These are phyloP conservation scores for Saussurea involucrata DNA, from an alignment of 129 eudicot species.

Conservation along the genomic window DNA sequence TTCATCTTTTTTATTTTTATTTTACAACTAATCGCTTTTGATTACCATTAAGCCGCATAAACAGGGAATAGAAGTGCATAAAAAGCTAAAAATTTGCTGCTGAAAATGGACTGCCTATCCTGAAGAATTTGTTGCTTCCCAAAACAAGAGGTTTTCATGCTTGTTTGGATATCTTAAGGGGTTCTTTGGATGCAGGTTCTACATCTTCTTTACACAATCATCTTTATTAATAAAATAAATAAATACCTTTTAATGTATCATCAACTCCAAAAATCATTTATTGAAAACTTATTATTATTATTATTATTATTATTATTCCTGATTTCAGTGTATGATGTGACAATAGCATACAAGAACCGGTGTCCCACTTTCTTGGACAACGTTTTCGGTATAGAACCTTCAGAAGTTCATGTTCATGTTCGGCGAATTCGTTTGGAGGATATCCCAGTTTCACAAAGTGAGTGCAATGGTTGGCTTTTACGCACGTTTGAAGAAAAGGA, in stretches of 20 bases:
- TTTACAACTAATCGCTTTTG: neutral
- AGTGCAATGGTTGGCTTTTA: conserved; percentile 52
- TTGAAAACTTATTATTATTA: neutral
- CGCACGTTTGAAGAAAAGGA: conserved; percentile 52
- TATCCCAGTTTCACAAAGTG: conserved; percentile 56
- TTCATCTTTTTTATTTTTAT: neutral
- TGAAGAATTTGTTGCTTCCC: conserved; percentile 83
- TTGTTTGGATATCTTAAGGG: conserved; percentile 67
- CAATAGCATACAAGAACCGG: conserved; percentile 77
- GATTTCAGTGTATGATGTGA: conserved; percentile 72
- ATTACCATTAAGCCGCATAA: neutral
- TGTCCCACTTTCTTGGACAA: conserved; percentile 88
- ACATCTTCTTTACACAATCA: neutral
- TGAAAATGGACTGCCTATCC: conserved; percentile 64
- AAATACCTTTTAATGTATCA: neutral
- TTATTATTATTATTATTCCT: neutral
- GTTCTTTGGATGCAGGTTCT: conserved; percentile 91
- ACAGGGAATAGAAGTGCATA: conserved; percentile 72
- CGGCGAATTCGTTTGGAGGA: conserved; percentile 48
- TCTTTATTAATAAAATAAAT: no score
- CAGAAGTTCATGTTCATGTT: conserved; percentile 82
- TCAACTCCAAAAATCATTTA: neutral
- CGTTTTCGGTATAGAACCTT: conserved; percentile 77
- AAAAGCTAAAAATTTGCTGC: conserved; percentile 73
- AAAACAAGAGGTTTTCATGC: conserved; percentile 73